Percentiles rank a stretch among this genome's conserved stretches.
Conservation (phyloP, 768 basidiomycete species). For the Gymnopilus dilepis region DNA sequence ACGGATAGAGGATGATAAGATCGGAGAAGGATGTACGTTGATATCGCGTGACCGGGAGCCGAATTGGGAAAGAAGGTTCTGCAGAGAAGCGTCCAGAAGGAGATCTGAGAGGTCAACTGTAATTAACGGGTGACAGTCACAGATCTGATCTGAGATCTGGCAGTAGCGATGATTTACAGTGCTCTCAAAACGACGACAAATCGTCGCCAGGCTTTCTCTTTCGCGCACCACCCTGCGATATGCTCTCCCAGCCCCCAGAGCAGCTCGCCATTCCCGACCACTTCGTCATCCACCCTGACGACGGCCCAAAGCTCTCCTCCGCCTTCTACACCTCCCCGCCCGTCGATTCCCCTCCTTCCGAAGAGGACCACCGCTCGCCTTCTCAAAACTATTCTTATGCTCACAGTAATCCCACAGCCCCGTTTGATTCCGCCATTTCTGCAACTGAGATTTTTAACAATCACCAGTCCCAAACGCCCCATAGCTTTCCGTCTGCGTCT, state of each 20-base stretch:
- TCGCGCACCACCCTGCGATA: conserved; percentile 19
- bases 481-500: conserved; percentile 13
- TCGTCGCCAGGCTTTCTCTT: conserved; percentile 2
- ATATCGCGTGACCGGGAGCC: conserved; percentile 22
- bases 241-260: conserved; percentile 33
- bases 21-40: conserved; percentile 13
- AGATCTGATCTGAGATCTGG: conserved; percentile 32
- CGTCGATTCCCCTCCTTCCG: conserved; percentile 38
- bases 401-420: conserved; percentile 29
- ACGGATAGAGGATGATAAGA: conserved; percentile 19
- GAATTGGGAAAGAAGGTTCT: conserved; percentile 20
- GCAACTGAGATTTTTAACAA: conserved; percentile 38
- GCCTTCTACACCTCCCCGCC: conserved; percentile 32
- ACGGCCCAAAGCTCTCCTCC: conserved; percentile 25
- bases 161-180: conserved; percentile 21
- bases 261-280: conserved; percentile 27
- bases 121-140: conserved; percentile 30
- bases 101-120: conserved; percentile 22
- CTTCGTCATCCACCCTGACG: conserved; percentile 21
- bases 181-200: conserved; percentile 15
- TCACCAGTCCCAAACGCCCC: conserved; percentile 26
- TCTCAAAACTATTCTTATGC: conserved; percentile 41
- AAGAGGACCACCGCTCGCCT: conserved; percentile 39
- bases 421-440: conserved; percentile 38
- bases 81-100: conserved; percentile 16